These are phyloP conservation scores for Aspergillus novoparasiticus DNA, from an alignment of 2,329 filamentous ascomycete species.

Conservation along the genomic window DNA sequence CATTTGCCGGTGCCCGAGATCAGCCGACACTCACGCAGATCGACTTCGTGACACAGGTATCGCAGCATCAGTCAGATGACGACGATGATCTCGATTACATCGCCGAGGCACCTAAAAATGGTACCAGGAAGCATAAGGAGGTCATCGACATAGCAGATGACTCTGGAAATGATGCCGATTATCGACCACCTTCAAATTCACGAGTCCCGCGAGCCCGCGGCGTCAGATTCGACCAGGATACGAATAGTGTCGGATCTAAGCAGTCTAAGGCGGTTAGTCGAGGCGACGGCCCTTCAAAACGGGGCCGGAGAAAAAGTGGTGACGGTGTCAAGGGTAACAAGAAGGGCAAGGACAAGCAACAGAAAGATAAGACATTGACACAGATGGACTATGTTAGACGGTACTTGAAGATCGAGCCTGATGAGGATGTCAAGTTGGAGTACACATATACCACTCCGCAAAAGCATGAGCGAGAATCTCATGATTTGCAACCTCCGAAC, in stretches of 20 bases:
- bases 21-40: slow-evolving; percentile 48
- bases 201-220: slow-evolving; percentile 13
- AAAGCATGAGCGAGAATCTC: slow-evolving; percentile 6
- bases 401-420: slow-evolving; percentile 36
- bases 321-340: slow-evolving; percentile 22
- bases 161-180: slow-evolving; percentile 27
- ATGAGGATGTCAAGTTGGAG: slow-evolving; percentile 37
- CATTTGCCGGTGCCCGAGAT: slow-evolving; percentile 23
- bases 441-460: slow-evolving; percentile 32
- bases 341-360: slow-evolving; percentile 26
- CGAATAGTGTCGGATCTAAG: slow-evolving; percentile 18
- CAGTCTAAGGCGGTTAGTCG: slow-evolving; percentile 18
- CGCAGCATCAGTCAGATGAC: slow-evolving; percentile 21
- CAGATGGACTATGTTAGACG: slow-evolving; percentile 46
- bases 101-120: slow-evolving; percentile 14
- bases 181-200: slow-evolving; percentile 16
- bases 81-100: slow-evolving; percentile 37
- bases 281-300: slow-evolving; percentile 17
- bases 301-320: slow-evolving; percentile 24
- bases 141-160: slow-evolving; percentile 30
- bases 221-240: slow-evolving; percentile 14
- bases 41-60: slow-evolving; percentile 37
- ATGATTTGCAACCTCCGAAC: neutral
- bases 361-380: slow-evolving; percentile 42
- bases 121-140: slow-evolving; percentile 15